Evolutionary conservation across 2,329 filamentous ascomycete genomes (phyloP).

Genomic region (Colletotrichum gloeosporioides): DNA sequence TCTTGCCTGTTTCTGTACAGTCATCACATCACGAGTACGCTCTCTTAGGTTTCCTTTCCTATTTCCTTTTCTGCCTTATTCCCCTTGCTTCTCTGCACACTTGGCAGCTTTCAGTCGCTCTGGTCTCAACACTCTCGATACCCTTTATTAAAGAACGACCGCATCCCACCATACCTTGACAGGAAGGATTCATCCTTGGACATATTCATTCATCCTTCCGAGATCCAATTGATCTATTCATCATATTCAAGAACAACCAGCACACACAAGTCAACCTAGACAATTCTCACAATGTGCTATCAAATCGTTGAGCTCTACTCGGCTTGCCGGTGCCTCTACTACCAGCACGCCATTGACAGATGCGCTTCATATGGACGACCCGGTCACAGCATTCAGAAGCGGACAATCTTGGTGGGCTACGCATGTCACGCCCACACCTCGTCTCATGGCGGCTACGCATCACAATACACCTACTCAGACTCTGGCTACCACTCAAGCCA

Average conservation of each 20-base stretch:
- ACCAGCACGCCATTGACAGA: constrained; percentile 84
- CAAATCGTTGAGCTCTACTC: constrained; percentile 86
- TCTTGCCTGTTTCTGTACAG: constrained; percentile 7
- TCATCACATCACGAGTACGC: constrained; percentile 25
- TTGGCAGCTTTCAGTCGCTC: constrained; percentile 13
- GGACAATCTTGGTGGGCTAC: constrained; percentile 83
- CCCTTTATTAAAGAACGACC: constrained; percentile 6
- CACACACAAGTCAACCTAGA: not conserved
- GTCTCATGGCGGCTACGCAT: constrained; percentile 40
- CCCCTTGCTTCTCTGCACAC: constrained; percentile 13
- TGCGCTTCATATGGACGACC: constrained; percentile 77
- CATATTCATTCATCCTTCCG: not conserved
- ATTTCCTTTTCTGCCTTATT: constrained; percentile 29
- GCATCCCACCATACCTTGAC: constrained; percentile 8
- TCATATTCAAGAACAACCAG: not conserved
- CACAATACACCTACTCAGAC: constrained; percentile 53
- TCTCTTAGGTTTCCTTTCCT: constrained; percentile 26
- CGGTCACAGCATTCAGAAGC: constrained; percentile 74
- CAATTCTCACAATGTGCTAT: constrained; percentile 73
- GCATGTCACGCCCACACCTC: constrained; percentile 66
- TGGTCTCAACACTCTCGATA: not conserved
- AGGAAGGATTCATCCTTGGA: constrained; percentile 10
- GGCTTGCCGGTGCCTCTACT: constrained; percentile 87
- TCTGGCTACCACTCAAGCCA: constrained; percentile 59
- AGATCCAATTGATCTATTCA: not conserved